These are phyloP conservation scores for Westerdykella ornata DNA, from an alignment of 2,329 filamentous ascomycete genomes.

Conservation along the genomic window DNA sequence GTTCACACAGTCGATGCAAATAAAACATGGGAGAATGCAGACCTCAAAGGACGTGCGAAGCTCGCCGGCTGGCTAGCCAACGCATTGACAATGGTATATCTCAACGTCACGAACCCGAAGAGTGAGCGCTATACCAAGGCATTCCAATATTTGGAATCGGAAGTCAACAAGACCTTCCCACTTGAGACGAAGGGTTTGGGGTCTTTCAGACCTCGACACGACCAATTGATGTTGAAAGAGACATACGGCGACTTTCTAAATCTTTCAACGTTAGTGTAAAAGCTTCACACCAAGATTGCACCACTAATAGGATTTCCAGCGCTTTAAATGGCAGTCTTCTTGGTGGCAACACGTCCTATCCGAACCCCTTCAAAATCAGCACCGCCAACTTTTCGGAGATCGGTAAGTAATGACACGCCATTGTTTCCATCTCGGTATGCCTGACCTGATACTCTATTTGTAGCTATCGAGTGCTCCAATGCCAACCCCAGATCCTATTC, in stretches of 20 bases:
- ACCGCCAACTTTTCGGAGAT: slow-evolving; percentile 5
- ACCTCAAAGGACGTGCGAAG: slow-evolving; percentile 39
- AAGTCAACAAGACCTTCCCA: slow-evolving; percentile 3
- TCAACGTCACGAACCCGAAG: slow-evolving; percentile 36
- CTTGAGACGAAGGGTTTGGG: not conserved
- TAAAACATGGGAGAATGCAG: slow-evolving; percentile 33
- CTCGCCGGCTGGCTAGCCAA: slow-evolving; percentile 43
- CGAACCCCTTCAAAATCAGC: slow-evolving; percentile 9
- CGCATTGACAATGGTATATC: slow-evolving; percentile 34
- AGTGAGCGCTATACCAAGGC: slow-evolving; percentile 6
- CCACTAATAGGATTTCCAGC: too few relatives aligned
- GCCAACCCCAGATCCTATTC: slow-evolving; percentile 19
- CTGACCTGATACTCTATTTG: not conserved
- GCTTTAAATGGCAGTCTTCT: too few relatives aligned
- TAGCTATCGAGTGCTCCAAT: slow-evolving; percentile 30
- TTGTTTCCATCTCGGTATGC: not conserved
- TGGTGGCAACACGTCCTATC: slow-evolving; percentile 21
- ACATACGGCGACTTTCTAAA: slow-evolving; percentile 2
- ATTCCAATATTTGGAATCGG: slow-evolving; percentile 37
- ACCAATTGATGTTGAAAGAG: slow-evolving; percentile 4
- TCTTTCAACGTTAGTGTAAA: slow-evolving; percentile 10
- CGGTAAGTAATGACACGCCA: slow-evolving; percentile 1
- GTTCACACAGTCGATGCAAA: slow-evolving; percentile 15
- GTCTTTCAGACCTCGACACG: slow-evolving; percentile 3
- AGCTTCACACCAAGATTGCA: not conserved